A percentile compares a stretch with the other conserved stretches of the same genome.
Evolutionary conservation across 2,329 filamentous ascomycete species (phyloP).

Genomic region (Davidsoniella neocaledoniae): DNA sequence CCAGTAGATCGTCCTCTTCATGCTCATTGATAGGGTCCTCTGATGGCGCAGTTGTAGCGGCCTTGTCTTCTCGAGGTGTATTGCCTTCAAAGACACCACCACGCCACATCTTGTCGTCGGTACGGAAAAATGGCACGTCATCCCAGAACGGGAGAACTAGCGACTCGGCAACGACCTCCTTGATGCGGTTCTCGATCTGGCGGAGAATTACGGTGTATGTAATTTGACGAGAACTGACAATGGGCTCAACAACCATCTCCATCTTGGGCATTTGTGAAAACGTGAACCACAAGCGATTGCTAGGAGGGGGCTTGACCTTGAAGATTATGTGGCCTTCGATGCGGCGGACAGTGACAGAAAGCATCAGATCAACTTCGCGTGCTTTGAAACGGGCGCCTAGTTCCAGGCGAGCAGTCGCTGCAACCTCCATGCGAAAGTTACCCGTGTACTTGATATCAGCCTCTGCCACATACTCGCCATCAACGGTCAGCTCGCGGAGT

Average conservation of each 20-base stretch:
- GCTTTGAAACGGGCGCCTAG: conserved; percentile 77
- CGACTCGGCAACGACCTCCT: conserved; percentile 84
- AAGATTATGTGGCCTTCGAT: conserved; percentile 73
- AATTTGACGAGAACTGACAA: conserved; percentile 88
- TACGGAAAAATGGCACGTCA: conserved; percentile 79
- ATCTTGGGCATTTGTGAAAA: conserved; percentile 91
- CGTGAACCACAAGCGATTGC: conserved; percentile 89
- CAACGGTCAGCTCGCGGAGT: conserved; percentile 75
- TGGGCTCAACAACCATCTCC: conserved; percentile 85
- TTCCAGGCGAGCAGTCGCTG: conserved; percentile 84
- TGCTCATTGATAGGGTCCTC: neutral
- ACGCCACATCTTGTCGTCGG: conserved; percentile 57
- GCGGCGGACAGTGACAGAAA: conserved; percentile 71
- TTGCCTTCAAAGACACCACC: conserved; percentile 65
- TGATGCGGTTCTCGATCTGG: conserved; percentile 87
- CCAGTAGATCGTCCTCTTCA: neutral
- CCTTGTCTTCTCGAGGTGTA: conserved; percentile 17
- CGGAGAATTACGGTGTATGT: conserved; percentile 84
- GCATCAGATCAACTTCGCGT: conserved; percentile 72
- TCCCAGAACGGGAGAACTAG: conserved; percentile 92
- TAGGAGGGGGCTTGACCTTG: conserved; percentile 85
- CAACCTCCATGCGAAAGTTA: conserved; percentile 76
- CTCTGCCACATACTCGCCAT: conserved; percentile 77
- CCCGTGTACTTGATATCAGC: conserved; percentile 79
- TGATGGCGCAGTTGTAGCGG: neutral